Base-by-base conservation (phyloP, 345 rosid genomes). In the Populus pruinosa region DNA sequence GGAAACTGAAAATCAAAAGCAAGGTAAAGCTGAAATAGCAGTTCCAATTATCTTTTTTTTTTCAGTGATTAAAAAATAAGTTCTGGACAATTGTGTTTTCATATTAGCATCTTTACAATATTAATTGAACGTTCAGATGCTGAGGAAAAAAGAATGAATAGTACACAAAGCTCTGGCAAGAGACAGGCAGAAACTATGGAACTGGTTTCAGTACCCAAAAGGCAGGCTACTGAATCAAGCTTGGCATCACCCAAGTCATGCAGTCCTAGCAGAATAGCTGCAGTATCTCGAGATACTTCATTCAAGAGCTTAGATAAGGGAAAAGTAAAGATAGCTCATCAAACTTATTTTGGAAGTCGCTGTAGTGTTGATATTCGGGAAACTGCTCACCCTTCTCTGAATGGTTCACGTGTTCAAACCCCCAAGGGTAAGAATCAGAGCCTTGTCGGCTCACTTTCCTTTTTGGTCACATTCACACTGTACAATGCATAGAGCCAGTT, bases 1-100 rank as follows among this genome's bases (percentile, higher is more conserved):
- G 86, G 94, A 88, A 85, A 84, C 77, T 80, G 96, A 87, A 79
- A 89, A 76, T 59, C 93, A 80, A 74, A 89, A 90, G 85, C 91
- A 82, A 87, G 96, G 96, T 92, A 82, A 86, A 73, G 76, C 79
- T 70, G 78, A 39, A 55, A 25, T 59, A 25, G 27, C 53, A 38
- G 44, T 25, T 7, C 4, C 5, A 78, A 49, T 63, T 50, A 5
- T 44, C 14, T 3, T 25, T 11, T 56, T 21, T n/a, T 13, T 13
- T 47, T 4, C 50, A 25, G 29, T 59, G 63, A n/a, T 59, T 8
- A n/a, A 56, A 71, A 70, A 43, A 47, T 53, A 63, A 25, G 62
- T 41, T 62, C 25, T 14, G 41, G 29, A 53, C 38, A 35, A 12
- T 4, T 13, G 1, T 65, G 47, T 61, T 8, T 23, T n/a, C 35